Evolutionary conservation across 164 flowering plant species (phyloP).

Genomic region (Liquidambar formosana): DNA sequence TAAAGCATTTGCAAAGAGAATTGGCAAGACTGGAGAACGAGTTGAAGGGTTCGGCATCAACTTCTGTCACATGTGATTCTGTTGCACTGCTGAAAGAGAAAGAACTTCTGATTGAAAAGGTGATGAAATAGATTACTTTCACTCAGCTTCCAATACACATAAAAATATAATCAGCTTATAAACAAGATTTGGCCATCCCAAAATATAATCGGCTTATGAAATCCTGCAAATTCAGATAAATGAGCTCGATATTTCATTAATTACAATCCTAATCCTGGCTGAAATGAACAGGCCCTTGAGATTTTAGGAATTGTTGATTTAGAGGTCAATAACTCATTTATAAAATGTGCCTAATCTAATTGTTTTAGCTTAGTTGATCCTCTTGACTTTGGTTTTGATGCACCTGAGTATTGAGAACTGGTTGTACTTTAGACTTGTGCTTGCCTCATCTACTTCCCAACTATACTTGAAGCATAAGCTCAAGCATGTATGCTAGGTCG

Average conservation of each 20-base stretch:
- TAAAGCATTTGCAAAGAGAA: slow-evolving; percentile 84
- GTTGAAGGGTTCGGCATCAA: slow-evolving; percentile 42
- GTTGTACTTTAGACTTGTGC: not conserved
- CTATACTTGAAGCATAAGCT: not conserved
- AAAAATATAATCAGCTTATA: not conserved
- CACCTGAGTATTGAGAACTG: too few species aligned
- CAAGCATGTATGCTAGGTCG: not conserved
- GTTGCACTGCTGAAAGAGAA: slow-evolving; percentile 41
- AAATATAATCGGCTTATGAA: not conserved
- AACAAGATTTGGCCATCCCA: too few species aligned
- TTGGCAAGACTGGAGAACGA: slow-evolving; percentile 73
- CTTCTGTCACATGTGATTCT: slow-evolving; percentile 34
- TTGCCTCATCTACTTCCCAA: not conserved
- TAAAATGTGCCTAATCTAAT: too few species aligned
- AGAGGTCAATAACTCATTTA: not conserved
- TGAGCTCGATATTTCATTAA: too few species aligned
- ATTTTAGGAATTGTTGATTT: not conserved
- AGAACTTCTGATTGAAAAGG: slow-evolving; percentile 58
- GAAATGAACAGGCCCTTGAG: not conserved
- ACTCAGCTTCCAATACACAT: not conserved
- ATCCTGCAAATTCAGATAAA: too few species aligned
- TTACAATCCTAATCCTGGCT: not conserved
- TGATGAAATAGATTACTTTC: slow-evolving; percentile 13
- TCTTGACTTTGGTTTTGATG: too few species aligned
- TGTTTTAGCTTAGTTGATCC: too few species aligned